Conservation (phyloP, 345 rosid genomes). For the Gossypium thurberi region DNA sequence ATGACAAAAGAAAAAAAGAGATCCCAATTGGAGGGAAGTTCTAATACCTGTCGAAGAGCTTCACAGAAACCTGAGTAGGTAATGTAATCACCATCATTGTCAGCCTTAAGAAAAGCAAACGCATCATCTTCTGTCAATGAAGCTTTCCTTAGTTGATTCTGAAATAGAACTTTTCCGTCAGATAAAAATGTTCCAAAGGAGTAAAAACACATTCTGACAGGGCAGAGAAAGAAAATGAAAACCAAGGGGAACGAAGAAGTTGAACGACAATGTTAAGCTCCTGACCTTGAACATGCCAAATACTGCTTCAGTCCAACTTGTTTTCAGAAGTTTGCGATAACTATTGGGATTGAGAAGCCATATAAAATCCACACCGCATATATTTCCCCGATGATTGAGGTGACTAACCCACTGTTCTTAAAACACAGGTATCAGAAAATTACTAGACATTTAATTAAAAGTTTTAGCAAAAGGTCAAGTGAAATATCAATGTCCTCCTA, state of each 20-base stretch:
- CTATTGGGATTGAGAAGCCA: constrained; percentile 94
- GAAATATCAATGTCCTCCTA: not conserved
- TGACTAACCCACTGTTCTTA: constrained; percentile 89
- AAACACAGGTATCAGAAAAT: constrained; percentile 13
- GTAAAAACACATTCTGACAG: not conserved
- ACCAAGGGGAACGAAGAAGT: not conserved
- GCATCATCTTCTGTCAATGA: constrained; percentile 68
- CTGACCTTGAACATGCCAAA: constrained; percentile 94
- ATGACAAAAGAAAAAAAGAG: not conserved
- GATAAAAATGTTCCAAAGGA: constrained; percentile 13
- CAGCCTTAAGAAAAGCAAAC: constrained; percentile 65
- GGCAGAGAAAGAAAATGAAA: not conserved
- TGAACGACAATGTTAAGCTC: not conserved
- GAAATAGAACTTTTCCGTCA: constrained; percentile 26
- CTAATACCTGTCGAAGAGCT: constrained; percentile 70
- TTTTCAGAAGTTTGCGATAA: constrained; percentile 56
- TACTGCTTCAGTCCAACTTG: constrained; percentile 95
- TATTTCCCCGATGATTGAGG: constrained; percentile 85
- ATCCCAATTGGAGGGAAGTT: not conserved
- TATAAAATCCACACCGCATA: constrained; percentile 95
- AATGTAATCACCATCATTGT: constrained; percentile 47
- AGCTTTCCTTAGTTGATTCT: constrained; percentile 63
- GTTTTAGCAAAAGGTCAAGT: not conserved
- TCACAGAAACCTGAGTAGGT: constrained; percentile 67
- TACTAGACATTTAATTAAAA: not conserved